Base-by-base conservation (phyloP, 306 rosid genomes). In the Rosa chinensis region DNA sequence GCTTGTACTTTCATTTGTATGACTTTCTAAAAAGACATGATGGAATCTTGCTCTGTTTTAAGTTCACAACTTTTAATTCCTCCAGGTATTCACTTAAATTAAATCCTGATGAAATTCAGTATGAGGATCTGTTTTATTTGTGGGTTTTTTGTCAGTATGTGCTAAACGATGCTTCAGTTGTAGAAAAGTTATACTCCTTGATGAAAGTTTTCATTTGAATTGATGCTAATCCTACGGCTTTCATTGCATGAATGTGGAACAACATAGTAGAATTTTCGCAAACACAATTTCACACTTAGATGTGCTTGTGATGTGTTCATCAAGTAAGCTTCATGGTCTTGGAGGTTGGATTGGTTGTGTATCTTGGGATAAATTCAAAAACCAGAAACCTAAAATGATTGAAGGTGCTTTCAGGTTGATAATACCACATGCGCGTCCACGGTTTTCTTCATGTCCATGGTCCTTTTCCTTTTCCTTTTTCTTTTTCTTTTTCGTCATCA, bases 341-440 rank as follows among this genome's bases (percentile, higher is more conserved):
- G 13, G 28, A 25, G 28, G 28, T 25, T 25, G 52, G 67, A 48
- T 55, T 73, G 32, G 52, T 39, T 56, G n/a, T 23, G 77, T 11
- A 55, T 10, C 66, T 35, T 42, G 18, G 50, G 39, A 56, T 39
- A 10, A 56, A 56, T 32, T 56, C 69, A 6, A 74, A 74, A 74
- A 5, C 42, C 78, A 20, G 49, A 28, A 20, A 50, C 47, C 47
- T 9, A n/a, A 67, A 45, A 14, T 5, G n/a, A 14, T 11, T 35
- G 68, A 64, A 64, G 4, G 0, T 23, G 58, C 61, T 45, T 47
- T 32, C 61, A 40, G 13, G 10, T 49, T 40, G 11, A 20, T 3
- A 39, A 79, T 4, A 72, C 82, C 77, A 14, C 44, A 8, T 53
- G 52, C 77, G 52, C 69, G 52, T 79, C 77, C 78, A 62, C 5